Evolutionary conservation across 257 asterid genomes (phyloP).

Genomic region (Capsicum pubescens): DNA sequence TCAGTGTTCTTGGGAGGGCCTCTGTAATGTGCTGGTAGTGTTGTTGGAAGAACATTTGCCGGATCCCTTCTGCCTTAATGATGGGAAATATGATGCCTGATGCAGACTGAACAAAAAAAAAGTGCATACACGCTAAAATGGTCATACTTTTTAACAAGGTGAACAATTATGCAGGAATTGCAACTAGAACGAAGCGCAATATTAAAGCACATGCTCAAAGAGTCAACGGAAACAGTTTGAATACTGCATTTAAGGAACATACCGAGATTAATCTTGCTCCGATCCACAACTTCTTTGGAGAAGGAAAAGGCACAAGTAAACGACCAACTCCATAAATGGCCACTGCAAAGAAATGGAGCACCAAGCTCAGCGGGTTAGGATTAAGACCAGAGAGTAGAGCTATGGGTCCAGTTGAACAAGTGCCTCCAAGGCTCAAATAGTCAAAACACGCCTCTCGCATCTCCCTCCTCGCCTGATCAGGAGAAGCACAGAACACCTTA

Average conservation of each 20-base stretch:
- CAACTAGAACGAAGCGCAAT: background rate
- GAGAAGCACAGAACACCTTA: slow-evolving; percentile 58
- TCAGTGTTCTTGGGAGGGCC: slow-evolving; percentile 37
- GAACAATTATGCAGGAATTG: background rate
- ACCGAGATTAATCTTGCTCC: slow-evolving; percentile 53
- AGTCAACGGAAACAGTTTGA: background rate
- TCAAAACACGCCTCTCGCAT: slow-evolving; percentile 62
- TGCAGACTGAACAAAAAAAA: slow-evolving; percentile 42
- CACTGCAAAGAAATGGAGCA: slow-evolving; percentile 55
- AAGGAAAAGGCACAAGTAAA: slow-evolving; percentile 55
- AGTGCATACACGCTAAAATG: background rate
- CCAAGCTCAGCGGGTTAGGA: slow-evolving; percentile 53
- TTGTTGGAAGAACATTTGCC: slow-evolving; percentile 57
- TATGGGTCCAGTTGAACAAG: slow-evolving; percentile 55
- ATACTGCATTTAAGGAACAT: slow-evolving; percentile 23
- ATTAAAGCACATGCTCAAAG: background rate
- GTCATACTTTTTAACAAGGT: background rate
- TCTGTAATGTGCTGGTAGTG: slow-evolving; percentile 46
- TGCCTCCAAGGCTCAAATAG: slow-evolving; percentile 61
- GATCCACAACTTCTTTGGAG: slow-evolving; percentile 52
- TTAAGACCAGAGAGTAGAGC: slow-evolving; percentile 57
- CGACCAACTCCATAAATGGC: slow-evolving; percentile 60
- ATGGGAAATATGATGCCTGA: slow-evolving; percentile 53
- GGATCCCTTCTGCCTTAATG: slow-evolving; percentile 52
- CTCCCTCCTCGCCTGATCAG: slow-evolving; percentile 61